phyloP scores from a whole-genome alignment of 352 stramenopile genomes.

The Phytophthora quininea region DNA sequence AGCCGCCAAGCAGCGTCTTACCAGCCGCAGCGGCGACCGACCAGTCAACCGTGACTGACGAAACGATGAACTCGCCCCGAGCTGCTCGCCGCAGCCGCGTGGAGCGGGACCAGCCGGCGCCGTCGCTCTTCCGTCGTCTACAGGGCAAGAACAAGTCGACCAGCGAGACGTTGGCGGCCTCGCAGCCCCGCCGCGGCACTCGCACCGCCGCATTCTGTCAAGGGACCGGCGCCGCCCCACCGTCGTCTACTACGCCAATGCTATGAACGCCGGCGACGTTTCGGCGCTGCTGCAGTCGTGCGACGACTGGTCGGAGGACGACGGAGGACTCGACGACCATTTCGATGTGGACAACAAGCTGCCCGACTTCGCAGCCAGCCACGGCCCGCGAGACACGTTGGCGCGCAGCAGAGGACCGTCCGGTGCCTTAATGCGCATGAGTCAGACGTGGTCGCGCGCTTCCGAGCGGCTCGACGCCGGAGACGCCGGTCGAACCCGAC shows the following conservation, averaged over 20 bases:
- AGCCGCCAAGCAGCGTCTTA: too few relatives aligned
- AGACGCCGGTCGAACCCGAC: slow-evolving; percentile 12
- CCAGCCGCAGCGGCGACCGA: too few relatives aligned
- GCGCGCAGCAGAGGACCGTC: slow-evolving; percentile 20
- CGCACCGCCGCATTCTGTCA: slow-evolving; percentile 23
- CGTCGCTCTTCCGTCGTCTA: slow-evolving; percentile 33
- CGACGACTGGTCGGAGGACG: slow-evolving; percentile 40
- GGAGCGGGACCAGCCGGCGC: slow-evolving; percentile 30
- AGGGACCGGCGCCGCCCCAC: slow-evolving; percentile 37
- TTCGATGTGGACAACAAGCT: slow-evolving; percentile 24
- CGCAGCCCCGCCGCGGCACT: slow-evolving; percentile 33
- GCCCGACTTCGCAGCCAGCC: slow-evolving; percentile 38
- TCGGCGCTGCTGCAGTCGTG: neutral
- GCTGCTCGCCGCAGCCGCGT: slow-evolving; percentile 21
- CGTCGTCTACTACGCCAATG: slow-evolving; percentile 43
- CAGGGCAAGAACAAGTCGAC: slow-evolving; percentile 26
- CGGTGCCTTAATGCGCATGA: slow-evolving; percentile 21
- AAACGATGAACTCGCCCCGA: slow-evolving; percentile 3
- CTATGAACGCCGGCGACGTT: too few relatives aligned
- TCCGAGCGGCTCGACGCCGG: slow-evolving; percentile 31
- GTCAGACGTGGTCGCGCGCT: slow-evolving; percentile 37
- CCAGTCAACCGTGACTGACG: too few relatives aligned
- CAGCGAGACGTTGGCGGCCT: slow-evolving; percentile 18
- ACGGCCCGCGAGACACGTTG: slow-evolving; percentile 21
- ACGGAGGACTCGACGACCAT: slow-evolving; percentile 17